Evolutionary conservation across 352 stramenopile species (phyloP), one percentile per base, ranked within the genome.

Genomic region (Sclerospora graminicola): DNA sequence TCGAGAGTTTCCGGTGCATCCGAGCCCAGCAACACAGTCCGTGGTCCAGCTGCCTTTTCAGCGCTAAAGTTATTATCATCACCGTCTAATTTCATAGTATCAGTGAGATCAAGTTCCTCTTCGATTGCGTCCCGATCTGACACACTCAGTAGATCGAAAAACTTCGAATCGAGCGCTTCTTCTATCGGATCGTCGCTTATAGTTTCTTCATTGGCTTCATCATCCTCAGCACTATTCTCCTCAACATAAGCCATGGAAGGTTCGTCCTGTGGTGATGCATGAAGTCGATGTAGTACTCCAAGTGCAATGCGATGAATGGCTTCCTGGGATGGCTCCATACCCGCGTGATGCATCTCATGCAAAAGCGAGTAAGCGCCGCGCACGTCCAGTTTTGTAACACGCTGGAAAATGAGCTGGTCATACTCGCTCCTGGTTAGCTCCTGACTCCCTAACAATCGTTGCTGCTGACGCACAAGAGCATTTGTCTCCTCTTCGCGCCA

Each of bases 271-370:
- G 24, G 13, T 11, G 16, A 42, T 34, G 47, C 57, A 38, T 63
- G 42, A 27, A 74, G 40, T 41, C 66, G 53, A 32, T 86, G 59
- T 28, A 89, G 45, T 42, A 81, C 28, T 15, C 72, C 64, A 18
- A 79, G 67, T 14, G 81, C 69, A 41, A 92, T 68, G 36, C 73
- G 69, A 48, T 92, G 75, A 33, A 92, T 79, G 16, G 75, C 82
- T 40, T 78, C 62, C 19, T 70, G 51, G 7, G 63, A 77, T 19
- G 80, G 80, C 37, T 73, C 62, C 43, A 77, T 51, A 14, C 77
- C 80, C 6, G 59, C 67, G 57, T 85, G 86, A 51, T 92, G 80
- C 73, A 92, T 84, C 41, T 88, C 72, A 46, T 89, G 73, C 34
- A 92, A 41, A 26, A 92, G 45, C 19, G 60, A 60, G 57, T 72